Percentiles rank a stretch among this genome's conserved stretches.
Evolutionary conservation across 495 filamentous ascomycete species (phyloP).

Genomic region (Entonaema liquescens): DNA sequence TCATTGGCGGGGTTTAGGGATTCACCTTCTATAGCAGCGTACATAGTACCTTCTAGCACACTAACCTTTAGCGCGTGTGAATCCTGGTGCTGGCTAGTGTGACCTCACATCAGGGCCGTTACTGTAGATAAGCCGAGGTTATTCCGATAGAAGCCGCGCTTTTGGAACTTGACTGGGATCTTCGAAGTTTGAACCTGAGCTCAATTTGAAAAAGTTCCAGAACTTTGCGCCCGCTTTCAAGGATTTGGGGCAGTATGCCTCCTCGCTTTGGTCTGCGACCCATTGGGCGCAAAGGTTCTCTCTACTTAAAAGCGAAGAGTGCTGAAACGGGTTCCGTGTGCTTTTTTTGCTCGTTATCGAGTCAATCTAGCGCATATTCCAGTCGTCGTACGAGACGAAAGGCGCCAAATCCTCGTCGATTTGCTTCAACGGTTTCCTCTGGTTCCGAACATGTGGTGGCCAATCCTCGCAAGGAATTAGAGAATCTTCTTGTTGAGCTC

Average conservation of each 20-base stretch:
- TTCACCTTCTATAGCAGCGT: background rate
- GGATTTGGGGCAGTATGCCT: constrained; percentile 43
- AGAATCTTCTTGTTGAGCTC: constrained; percentile 68
- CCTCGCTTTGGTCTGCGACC: constrained; percentile 47
- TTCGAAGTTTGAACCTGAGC: background rate
- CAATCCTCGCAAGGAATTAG: constrained; percentile 60
- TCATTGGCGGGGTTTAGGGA: constrained; percentile 5
- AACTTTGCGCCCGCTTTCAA: constrained; percentile 17
- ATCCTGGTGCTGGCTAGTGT: background rate
- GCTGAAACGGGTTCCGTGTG: constrained; percentile 45
- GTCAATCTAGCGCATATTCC: constrained; percentile 18
- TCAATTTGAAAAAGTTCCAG: constrained; percentile 5
- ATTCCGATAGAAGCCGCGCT: constrained; percentile 10
- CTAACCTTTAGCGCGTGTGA: no score
- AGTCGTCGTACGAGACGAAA: constrained; percentile 29
- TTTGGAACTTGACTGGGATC: background rate
- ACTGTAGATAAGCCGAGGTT: constrained; percentile 19
- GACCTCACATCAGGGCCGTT: background rate
- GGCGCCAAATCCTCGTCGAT: constrained; percentile 28
- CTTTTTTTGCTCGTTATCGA: constrained; percentile 54
- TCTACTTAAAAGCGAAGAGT: constrained; percentile 1
- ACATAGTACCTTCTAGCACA: constrained; percentile 4
- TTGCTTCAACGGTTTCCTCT: constrained; percentile 22
- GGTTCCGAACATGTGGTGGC: background rate
- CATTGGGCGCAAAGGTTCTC: constrained; percentile 23